A percentile compares a stretch with the other conserved stretches of the same genome.
phyloP scores from a whole-genome alignment of 352 stramenopile species.

The Globisporangium middletonii region DNA sequence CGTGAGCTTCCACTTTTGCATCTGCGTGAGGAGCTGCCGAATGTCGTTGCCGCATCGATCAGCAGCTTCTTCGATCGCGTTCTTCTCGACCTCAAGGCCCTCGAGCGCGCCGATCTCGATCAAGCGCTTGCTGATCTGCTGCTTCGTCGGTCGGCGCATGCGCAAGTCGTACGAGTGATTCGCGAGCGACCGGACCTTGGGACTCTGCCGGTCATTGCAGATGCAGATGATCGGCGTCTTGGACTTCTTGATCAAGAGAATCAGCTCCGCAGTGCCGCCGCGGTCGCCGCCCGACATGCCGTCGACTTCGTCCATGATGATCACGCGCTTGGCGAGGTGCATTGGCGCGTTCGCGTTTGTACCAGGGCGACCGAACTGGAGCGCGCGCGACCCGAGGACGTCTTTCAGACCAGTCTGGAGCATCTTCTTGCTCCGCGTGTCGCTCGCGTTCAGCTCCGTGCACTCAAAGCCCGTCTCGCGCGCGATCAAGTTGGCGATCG shows the following conservation, averaged over 20 bases:
- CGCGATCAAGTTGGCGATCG: constrained; percentile 92
- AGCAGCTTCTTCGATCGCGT: constrained; percentile 95
- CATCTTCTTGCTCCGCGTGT: constrained; percentile 97
- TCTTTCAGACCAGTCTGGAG: constrained; percentile 89
- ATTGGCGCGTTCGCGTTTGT: constrained; percentile 45
- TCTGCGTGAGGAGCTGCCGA: constrained; percentile 93
- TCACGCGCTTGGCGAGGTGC: constrained; percentile 80
- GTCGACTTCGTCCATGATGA: constrained; percentile 99
- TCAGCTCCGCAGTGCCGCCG: constrained; percentile 97
- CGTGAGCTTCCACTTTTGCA: constrained; percentile 95
- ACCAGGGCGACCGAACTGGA: constrained; percentile 65
- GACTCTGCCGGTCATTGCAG: constrained; percentile 98
- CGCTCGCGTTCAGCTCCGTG: constrained; percentile 96
- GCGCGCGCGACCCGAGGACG: constrained; percentile 89
- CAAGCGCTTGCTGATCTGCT: constrained; percentile 88
- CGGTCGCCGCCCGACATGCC: constrained; percentile 97
- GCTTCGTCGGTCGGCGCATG: constrained; percentile 92
- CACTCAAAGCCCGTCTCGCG: constrained; percentile 91
- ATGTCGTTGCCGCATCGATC: constrained; percentile 98
- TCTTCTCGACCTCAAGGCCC: constrained; percentile 92
- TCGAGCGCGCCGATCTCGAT: constrained; percentile 89
- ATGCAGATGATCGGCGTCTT: constrained; percentile 99
- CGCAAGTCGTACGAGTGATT: constrained; percentile 98
- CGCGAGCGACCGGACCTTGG: constrained; percentile 93
- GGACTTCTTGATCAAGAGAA: constrained; percentile 98